Conservation (phyloP, 208 protist species). For the Acanthamoeba culbertsoni region DNA sequence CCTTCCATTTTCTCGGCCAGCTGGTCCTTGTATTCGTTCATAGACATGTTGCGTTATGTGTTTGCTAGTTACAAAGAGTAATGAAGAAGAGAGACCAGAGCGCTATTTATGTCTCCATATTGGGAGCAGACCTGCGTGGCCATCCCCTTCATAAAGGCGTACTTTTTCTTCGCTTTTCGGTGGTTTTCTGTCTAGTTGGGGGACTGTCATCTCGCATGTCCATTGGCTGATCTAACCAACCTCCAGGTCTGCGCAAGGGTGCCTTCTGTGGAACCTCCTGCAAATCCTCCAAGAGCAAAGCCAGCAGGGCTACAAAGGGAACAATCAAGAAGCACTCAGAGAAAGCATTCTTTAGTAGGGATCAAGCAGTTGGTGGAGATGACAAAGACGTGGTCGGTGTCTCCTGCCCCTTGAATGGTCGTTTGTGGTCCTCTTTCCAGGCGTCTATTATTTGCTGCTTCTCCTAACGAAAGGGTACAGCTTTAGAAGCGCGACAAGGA, state of each 20-base stretch:
- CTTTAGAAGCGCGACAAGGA: too few species aligned
- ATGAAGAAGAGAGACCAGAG: not conserved
- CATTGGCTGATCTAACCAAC: not conserved
- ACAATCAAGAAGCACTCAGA: too few species aligned
- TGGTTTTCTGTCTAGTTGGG: not conserved
- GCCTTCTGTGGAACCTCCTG: too few species aligned
- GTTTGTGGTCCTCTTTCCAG: not conserved
- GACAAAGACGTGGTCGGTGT: not conserved
- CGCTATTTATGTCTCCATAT: not conserved
- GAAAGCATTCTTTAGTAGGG: too few species aligned
- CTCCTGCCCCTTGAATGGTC: not conserved
- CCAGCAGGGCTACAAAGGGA: too few species aligned
- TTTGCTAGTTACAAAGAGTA: too few species aligned
- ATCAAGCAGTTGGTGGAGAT: not conserved
- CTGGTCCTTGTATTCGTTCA: not conserved
- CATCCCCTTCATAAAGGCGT: not conserved
- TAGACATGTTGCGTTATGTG: not conserved
- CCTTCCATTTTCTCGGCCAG: not conserved
- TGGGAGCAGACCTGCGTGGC: too few species aligned
- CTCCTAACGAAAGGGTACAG: too few species aligned
- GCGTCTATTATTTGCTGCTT: not conserved
- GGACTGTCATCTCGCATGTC: not conserved
- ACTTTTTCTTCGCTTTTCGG: not conserved
- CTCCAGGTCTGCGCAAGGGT: too few species aligned
- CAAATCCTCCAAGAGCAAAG: too few species aligned